Conservation (phyloP, 495 filamentous ascomycete genomes). For the Baudoinia panamericana region DNA sequence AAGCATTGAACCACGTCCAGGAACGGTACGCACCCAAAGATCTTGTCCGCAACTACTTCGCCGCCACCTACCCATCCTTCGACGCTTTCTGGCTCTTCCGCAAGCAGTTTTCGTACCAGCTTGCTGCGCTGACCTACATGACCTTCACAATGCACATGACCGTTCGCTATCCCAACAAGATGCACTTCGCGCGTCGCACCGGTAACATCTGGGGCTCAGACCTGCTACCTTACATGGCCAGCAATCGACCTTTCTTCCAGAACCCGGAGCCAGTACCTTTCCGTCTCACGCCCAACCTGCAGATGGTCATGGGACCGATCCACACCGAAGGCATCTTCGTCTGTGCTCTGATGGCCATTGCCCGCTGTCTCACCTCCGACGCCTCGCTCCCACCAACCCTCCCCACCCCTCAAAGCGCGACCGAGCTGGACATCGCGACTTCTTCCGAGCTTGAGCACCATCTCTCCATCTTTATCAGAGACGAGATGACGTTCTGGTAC, state of each 20-base stretch:
- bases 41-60: slow-evolving; percentile 78
- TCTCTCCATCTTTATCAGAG: slow-evolving; percentile 82
- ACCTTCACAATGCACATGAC: slow-evolving; percentile 96
- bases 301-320: slow-evolving; percentile 87
- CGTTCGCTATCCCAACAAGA: slow-evolving; percentile 85
- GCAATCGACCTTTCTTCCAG: slow-evolving; percentile 71
- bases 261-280: slow-evolving; percentile 92
- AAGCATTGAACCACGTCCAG: slow-evolving; percentile 83
- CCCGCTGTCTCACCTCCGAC: slow-evolving; percentile 81
- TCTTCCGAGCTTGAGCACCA: slow-evolving; percentile 80
- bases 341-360: slow-evolving; percentile 85
- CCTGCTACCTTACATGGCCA: slow-evolving; percentile 70
- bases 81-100: slow-evolving; percentile 97
- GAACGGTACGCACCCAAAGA: slow-evolving; percentile 75
- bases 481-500: slow-evolving; percentile 97
- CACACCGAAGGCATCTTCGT: slow-evolving; percentile 91
- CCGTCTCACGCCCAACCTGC: slow-evolving; percentile 91
- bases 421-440: slow-evolving; percentile 4
- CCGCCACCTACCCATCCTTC: slow-evolving; percentile 74
- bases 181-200: slow-evolving; percentile 74
- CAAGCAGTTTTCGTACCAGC: slow-evolving; percentile 87
- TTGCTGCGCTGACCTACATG: slow-evolving; percentile 95
- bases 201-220: slow-evolving; percentile 97
- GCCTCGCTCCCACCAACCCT: slow-evolving; percentile 6
- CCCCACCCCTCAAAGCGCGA: background rate